A percentile compares a stretch with the other conserved stretches of the same genome.
Conservation (phyloP, 495 filamentous ascomycete species). For the Pyrenopolyporus hunteri region DNA sequence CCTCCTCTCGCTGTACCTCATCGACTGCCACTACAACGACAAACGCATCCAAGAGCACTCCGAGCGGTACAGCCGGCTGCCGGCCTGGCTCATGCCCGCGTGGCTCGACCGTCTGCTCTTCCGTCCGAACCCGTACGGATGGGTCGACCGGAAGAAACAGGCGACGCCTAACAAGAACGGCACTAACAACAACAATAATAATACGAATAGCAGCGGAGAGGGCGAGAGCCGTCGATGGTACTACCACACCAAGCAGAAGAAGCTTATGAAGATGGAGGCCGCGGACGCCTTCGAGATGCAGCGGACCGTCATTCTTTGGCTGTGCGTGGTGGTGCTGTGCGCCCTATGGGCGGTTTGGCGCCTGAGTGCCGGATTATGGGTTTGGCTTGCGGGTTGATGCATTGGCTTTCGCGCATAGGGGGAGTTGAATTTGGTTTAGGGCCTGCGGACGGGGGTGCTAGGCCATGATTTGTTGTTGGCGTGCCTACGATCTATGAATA, state of each 20-base stretch:
- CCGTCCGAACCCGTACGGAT: constrained; percentile 41
- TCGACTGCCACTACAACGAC: constrained; percentile 53
- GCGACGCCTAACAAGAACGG: too few species aligned
- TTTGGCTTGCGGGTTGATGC: constrained; percentile 12
- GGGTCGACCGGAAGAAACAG: constrained; percentile 29
- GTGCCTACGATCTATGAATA: neutral
- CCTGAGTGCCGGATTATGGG: constrained; percentile 7
- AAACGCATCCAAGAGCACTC: constrained; percentile 48
- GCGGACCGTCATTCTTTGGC: constrained; percentile 43
- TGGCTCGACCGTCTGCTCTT: constrained; percentile 51
- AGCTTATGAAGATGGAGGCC: constrained; percentile 57
- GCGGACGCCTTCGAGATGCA: constrained; percentile 59
- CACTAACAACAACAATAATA: too few species aligned
- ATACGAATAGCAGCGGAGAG: neutral
- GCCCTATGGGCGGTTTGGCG: constrained; percentile 43
- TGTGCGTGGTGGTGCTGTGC: constrained; percentile 40
- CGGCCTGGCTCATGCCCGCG: constrained; percentile 42
- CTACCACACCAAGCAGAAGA: constrained; percentile 58
- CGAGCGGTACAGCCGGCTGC: constrained; percentile 39
- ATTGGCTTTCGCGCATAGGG: neutral
- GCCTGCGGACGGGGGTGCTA: neutral
- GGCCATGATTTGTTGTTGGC: neutral
- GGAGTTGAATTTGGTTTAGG: neutral
- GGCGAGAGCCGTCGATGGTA: constrained; percentile 40
- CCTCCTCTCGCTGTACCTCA: constrained; percentile 56